Evolutionary conservation across 169 alveolate species (phyloP).

Genomic region (Cryptosporidium ryanae): DNA sequence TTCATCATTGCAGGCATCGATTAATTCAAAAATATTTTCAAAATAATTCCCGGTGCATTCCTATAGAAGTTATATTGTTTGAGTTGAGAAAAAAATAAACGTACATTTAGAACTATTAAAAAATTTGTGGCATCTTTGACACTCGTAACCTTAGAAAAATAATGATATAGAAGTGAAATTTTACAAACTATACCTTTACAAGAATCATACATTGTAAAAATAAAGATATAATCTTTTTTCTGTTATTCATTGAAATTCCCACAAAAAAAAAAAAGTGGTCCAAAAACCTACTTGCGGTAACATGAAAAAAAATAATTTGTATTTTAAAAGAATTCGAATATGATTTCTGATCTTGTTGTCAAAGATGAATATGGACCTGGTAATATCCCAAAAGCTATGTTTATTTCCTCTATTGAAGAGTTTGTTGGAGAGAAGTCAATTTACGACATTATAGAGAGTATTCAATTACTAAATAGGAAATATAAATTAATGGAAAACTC

Average conservation of each 20-base stretch:
- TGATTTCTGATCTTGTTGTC: slow-evolving; percentile 62
- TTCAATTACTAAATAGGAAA: slow-evolving; percentile 61
- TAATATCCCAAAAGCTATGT: slow-evolving; percentile 54
- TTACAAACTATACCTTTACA: slow-evolving; percentile 20
- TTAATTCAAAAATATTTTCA: slow-evolving; percentile 59
- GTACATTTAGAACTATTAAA: slow-evolving; percentile 37
- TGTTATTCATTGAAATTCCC: not conserved
- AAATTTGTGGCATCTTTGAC: slow-evolving; percentile 66
- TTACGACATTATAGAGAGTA: slow-evolving; percentile 30
- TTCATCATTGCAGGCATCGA: slow-evolving; percentile 61
- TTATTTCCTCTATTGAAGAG: slow-evolving; percentile 63
- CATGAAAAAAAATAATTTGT: not conserved
- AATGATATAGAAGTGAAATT: not conserved
- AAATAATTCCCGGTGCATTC: slow-evolving; percentile 6
- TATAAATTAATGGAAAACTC: slow-evolving; percentile 61
- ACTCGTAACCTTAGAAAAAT: slow-evolving; percentile 48
- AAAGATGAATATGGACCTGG: slow-evolving; percentile 65
- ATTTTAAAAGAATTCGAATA: not conserved
- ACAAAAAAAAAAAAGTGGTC: not conserved
- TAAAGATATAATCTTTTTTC: slow-evolving; percentile 13
- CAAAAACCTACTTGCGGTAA: not conserved
- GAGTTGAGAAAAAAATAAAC: not conserved
- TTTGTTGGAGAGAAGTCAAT: slow-evolving; percentile 47
- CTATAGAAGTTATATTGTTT: slow-evolving; percentile 3
- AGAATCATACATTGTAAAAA: slow-evolving; percentile 46